These are phyloP conservation scores for Penicillium alfredii DNA, from an alignment of 495 filamentous ascomycete species.

Conservation along the genomic window DNA sequence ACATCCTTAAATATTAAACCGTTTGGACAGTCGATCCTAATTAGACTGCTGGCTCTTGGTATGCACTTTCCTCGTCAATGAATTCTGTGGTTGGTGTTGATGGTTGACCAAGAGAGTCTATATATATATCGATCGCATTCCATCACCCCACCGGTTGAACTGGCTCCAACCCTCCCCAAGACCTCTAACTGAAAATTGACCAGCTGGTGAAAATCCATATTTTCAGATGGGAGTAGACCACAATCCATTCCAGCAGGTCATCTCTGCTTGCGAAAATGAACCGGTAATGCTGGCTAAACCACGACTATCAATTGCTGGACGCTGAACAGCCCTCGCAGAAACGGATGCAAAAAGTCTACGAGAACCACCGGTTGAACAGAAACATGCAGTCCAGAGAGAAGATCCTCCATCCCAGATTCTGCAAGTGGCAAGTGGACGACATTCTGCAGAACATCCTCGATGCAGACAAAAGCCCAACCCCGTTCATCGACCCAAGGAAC, in stretches of 20 bases:
- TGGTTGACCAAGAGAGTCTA: too few relatives aligned
- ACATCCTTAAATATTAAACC: too few relatives aligned
- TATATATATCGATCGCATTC: too few relatives aligned
- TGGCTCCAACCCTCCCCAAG: too few relatives aligned
- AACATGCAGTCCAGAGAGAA: conserved; percentile 65
- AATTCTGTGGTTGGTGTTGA: too few relatives aligned
- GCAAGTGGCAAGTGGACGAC: conserved; percentile 66
- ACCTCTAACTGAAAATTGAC: too few relatives aligned
- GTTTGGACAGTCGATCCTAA: too few relatives aligned
- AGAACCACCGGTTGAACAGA: conserved; percentile 62
- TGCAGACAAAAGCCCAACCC: conserved; percentile 32
- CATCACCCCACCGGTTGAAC: too few relatives aligned
- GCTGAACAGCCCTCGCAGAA: conserved; percentile 37
- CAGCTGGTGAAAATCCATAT: too few relatives aligned
- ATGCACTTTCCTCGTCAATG: too few relatives aligned
- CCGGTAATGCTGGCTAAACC: conserved; percentile 39
- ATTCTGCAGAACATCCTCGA: conserved; percentile 57
- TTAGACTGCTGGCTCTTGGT: too few relatives aligned
- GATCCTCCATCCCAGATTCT: conserved; percentile 62
- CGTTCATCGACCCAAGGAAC: conserved; percentile 63
- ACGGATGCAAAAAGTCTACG: conserved; percentile 66
- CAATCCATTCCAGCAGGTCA: conserved; percentile 75
- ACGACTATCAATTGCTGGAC: not conserved
- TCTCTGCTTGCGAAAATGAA: conserved; percentile 53
- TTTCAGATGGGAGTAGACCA: too few relatives aligned